phyloP scores from a whole-genome alignment of 331 rosid species.

The Pyracantha coccinea region DNA sequence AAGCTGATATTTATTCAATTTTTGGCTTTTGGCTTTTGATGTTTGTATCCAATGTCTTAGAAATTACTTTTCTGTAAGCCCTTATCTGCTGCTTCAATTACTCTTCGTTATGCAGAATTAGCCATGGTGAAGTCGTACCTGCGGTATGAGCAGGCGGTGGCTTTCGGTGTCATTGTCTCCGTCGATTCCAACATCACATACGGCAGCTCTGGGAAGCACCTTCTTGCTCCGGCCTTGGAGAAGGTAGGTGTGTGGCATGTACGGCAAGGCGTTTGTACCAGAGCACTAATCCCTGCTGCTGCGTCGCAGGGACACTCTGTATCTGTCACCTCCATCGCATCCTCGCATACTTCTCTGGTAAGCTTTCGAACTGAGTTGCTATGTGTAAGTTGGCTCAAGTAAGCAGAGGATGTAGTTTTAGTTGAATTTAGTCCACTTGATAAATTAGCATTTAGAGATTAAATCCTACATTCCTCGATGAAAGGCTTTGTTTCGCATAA shows the following conservation, averaged over 20 bases:
- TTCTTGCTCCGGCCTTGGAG: slow-evolving; percentile 82
- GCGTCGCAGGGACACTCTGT: slow-evolving; percentile 48
- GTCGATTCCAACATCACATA: slow-evolving; percentile 60
- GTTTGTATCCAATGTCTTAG: too few relatives aligned
- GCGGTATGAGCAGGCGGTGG: slow-evolving; percentile 72
- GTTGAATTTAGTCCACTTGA: neutral
- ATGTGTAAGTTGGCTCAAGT: neutral
- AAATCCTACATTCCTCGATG: neutral
- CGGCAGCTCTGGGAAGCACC: slow-evolving; percentile 74
- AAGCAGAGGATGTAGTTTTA: neutral
- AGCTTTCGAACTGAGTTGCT: neutral
- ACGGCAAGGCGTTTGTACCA: slow-evolving; percentile 78
- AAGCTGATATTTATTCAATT: too few relatives aligned
- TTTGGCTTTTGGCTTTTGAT: too few relatives aligned
- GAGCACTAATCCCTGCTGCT: slow-evolving; percentile 53
- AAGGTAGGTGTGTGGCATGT: slow-evolving; percentile 78
- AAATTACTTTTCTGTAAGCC: too few relatives aligned
- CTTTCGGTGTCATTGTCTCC: slow-evolving; percentile 79
- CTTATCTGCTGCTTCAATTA: too few relatives aligned
- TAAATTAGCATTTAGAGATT: neutral
- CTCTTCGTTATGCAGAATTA: neutral
- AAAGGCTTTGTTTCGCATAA: neutral
- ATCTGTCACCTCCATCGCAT: slow-evolving; percentile 61
- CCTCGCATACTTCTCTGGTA: slow-evolving; percentile 49
- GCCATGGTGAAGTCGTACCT: slow-evolving; percentile 89